These are phyloP conservation scores for Prinsepia uniflora DNA, from an alignment of 306 rosid genomes.

Conservation along the genomic window DNA sequence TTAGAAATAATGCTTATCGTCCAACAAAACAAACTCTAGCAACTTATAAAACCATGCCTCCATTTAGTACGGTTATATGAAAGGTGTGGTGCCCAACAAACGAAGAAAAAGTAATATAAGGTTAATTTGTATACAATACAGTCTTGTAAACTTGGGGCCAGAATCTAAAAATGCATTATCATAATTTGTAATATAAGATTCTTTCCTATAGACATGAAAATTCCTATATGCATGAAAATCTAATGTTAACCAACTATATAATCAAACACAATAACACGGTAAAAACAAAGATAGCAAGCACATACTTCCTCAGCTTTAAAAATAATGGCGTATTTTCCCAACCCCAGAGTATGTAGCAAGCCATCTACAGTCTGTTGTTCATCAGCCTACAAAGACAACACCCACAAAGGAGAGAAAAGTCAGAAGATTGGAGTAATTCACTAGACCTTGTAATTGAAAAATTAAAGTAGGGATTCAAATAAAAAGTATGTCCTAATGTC, in stretches of 20 bases:
- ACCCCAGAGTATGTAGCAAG: conserved; percentile 66
- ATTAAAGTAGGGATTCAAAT: not conserved
- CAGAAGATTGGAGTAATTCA: not conserved
- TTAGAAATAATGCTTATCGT: not conserved
- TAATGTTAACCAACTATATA: not conserved
- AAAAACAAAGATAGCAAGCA: conserved; percentile 17
- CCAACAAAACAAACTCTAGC: not conserved
- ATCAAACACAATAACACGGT: not conserved
- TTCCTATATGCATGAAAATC: too few species aligned
- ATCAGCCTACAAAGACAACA: conserved; percentile 46
- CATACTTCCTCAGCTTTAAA: conserved; percentile 98
- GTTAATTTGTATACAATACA: not conserved
- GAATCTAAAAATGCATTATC: not conserved
- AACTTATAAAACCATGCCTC: not conserved
- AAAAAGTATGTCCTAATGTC: not conserved
- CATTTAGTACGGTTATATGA: not conserved
- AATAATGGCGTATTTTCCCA: conserved; percentile 74
- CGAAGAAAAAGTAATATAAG: not conserved
- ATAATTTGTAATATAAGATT: too few species aligned
- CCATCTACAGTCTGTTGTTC: conserved; percentile 79
- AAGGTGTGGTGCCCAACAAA: not conserved
- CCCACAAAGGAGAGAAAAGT: conserved; percentile 12
- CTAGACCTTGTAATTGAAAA: not conserved
- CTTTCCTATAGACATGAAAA: too few species aligned
- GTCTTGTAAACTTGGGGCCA: not conserved